Evolutionary conservation across 495 filamentous ascomycete genomes (phyloP), one percentile per base, ranked within the genome.

Genomic region (Astrocystis sublimbata): DNA sequence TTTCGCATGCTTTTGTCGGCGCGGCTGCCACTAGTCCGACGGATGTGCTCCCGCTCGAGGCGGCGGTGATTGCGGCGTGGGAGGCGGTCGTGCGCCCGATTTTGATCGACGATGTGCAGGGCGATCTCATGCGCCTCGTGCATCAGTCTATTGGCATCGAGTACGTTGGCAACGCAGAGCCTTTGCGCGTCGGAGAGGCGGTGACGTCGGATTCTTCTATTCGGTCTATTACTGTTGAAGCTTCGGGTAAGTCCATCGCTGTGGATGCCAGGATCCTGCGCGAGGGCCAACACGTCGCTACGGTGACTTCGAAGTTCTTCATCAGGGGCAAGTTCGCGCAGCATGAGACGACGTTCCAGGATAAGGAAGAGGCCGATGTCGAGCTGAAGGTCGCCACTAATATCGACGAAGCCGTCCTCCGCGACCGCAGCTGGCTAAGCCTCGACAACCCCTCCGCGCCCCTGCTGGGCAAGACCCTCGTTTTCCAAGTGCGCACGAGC

Each of bases 81-180:
- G 92, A 94, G 73, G 91, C 91, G 23, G 92, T 94, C 71, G 92
- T 87, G 40, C 92, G 91, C 78, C 90, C 91, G 1, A 92, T 93
- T 66, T 92, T 94, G 79, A 90, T 90, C 57, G 82, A 86, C 49
- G 85, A 81, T 42, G 90, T 93, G 62, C 89, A 94, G 67, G 91
- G 91, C 45, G 91, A 94, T 72, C 77, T 94, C 23, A 78, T 94
- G 54, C 89, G 87, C 70, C 81, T 94, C 46, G 89, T 94, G 21
- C 91, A 94, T 76, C 72, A 93, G 53, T 92, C 89, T n/a, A 94
- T 93, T 66, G 87, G 88, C 36, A 92, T 93, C 83, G 85, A 90
- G 60, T 93, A 93, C 89, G 76, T 93, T 24, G 89, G 90, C 31
- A 90, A 91, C 55, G 90, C 90, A 13, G 80, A 89, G 68, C 90